Percentiles rank a stretch among this genome's conserved stretches.
Evolutionary conservation across 192 early-diverging fungal genomes (phyloP).

Genomic region (Rhizophagus sp.): DNA sequence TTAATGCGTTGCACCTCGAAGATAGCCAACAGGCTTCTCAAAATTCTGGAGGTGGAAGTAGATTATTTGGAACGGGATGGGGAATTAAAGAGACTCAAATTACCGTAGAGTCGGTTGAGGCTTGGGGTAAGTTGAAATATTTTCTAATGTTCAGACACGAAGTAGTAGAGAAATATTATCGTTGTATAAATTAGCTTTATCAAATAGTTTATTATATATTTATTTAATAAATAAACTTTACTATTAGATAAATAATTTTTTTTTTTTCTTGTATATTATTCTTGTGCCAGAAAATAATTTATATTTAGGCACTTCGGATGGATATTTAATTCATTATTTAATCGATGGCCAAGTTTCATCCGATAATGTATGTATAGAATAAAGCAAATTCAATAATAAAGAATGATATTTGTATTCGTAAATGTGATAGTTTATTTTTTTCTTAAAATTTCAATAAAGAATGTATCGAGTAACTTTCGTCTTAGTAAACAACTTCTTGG

Average conservation of each 20-base stretch:
- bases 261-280: background rate
- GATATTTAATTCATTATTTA: slow-evolving; percentile 65
- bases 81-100: slow-evolving; percentile 30
- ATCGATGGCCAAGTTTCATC: slow-evolving; percentile 52
- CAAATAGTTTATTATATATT: background rate
- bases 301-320: slow-evolving; percentile 77
- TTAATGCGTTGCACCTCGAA: slow-evolving; percentile 41
- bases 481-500: slow-evolving; percentile 54
- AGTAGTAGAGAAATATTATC: background rate
- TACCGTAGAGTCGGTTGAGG: slow-evolving; percentile 49
- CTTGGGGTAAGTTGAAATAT: slow-evolving; percentile 42
- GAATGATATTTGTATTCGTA: background rate
- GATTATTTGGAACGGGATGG: slow-evolving; percentile 31
- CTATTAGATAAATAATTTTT: background rate
- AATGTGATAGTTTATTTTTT: background rate
- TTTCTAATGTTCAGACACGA: background rate
- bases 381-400: background rate
- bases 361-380: slow-evolving; percentile 37
- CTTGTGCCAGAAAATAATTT: slow-evolving; percentile 60
- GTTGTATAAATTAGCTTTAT: background rate
- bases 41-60: slow-evolving; percentile 26
- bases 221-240: background rate
- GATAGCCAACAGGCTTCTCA: slow-evolving; percentile 34
- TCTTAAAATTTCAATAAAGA: slow-evolving; percentile 15
- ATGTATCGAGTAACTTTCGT: slow-evolving; percentile 40